Percentiles rank a stretch among this genome's conserved stretches.
phyloP scores from a whole-genome alignment of 495 filamentous ascomycete species.

The Penicillium simplicissimum region DNA sequence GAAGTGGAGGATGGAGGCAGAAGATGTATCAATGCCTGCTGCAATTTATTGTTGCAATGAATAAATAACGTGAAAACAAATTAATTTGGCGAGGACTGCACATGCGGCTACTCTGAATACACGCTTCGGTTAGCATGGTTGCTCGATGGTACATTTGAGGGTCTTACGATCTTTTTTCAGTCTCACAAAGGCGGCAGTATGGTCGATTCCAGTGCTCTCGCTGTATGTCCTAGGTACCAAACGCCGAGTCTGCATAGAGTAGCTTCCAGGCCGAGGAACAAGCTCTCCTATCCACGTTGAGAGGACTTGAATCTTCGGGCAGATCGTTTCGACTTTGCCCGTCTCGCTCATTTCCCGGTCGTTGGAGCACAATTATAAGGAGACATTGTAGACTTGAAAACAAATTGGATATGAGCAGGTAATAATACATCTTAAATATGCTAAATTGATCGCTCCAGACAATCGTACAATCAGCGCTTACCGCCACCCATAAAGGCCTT shows the following conservation, averaged over 20 bases:
- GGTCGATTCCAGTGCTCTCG: neutral
- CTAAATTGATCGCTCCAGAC: slow-evolving; percentile 19
- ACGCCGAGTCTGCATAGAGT: neutral
- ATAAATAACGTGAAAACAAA: neutral
- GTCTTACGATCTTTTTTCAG: neutral
- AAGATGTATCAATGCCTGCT: neutral
- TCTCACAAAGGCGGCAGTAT: neutral
- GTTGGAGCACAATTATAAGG: neutral
- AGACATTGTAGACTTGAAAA: slow-evolving; percentile 1
- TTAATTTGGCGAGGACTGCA: neutral
- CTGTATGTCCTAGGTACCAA: neutral
- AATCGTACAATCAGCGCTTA: slow-evolving; percentile 24
- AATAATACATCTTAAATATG: slow-evolving; percentile 43
- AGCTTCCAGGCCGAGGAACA: neutral
- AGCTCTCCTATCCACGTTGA: neutral
- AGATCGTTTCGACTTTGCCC: neutral
- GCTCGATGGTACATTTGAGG: neutral
- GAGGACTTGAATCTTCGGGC: neutral
- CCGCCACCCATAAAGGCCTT: slow-evolving; percentile 45
- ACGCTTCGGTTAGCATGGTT: neutral
- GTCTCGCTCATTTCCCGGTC: neutral
- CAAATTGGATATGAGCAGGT: slow-evolving; percentile 36
- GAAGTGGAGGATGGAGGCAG: neutral
- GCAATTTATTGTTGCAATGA: too few relatives aligned
- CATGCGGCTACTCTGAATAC: neutral